phyloP scores from a whole-genome alignment of 2,329 filamentous ascomycete species.

The Diplodia intermedia region DNA sequence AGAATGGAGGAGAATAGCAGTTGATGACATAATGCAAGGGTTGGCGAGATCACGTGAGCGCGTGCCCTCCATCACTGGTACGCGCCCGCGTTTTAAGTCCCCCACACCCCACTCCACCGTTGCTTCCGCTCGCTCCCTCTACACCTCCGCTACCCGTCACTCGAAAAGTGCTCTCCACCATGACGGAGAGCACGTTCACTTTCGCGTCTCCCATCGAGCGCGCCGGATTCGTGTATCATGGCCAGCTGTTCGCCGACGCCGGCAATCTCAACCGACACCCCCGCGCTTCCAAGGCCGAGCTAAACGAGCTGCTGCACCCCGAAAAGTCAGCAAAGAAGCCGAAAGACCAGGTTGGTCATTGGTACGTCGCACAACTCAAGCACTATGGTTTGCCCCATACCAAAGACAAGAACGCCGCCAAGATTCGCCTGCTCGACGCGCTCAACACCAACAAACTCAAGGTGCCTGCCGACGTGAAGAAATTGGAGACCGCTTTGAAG shows the following conservation, averaged over 20 bases:
- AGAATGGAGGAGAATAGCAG: neutral
- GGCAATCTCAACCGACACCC: constrained; percentile 44
- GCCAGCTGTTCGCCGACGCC: constrained; percentile 42
- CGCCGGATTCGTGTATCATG: constrained; percentile 43
- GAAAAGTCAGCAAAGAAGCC: constrained; percentile 32
- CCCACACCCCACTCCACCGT: neutral
- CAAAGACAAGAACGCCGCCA: constrained; percentile 65
- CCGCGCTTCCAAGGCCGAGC: constrained; percentile 43
- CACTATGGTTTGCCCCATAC: constrained; percentile 67
- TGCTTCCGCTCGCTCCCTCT: neutral
- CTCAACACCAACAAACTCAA: constrained; percentile 57
- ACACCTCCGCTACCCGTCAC: neutral
- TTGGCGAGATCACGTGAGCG: neutral
- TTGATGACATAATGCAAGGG: neutral
- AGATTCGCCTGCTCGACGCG: constrained; percentile 65
- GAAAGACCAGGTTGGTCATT: constrained; percentile 64
- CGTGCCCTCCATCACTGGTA: neutral
- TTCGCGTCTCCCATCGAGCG: constrained; percentile 42
- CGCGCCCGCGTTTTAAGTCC: neutral
- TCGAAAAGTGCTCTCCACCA: too few relatives aligned
- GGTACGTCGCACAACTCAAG: constrained; percentile 67
- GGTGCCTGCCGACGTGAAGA: constrained; percentile 58
- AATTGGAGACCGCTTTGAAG: constrained; percentile 63
- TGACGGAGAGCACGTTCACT: constrained; percentile 35
- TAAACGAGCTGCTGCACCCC: constrained; percentile 42